Percentiles rank a stretch among this genome's conserved stretches.
Evolutionary conservation across 345 rosid species (phyloP).

Genomic region (Iberis pinnata): DNA sequence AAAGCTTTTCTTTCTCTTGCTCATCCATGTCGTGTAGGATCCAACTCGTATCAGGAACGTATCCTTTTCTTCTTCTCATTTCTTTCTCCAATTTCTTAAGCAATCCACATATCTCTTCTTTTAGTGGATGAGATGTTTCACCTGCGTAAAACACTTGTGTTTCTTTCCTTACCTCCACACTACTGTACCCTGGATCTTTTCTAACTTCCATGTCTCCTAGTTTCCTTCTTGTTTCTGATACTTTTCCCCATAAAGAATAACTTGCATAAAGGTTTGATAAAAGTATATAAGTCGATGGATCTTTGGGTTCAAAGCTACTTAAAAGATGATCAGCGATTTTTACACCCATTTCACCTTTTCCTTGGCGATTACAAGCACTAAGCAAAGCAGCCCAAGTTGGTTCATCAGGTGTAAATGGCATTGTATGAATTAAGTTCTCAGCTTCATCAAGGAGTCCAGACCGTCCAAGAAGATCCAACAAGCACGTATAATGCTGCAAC

Average conservation of each 20-base stretch:
- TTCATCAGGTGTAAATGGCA: slow-evolving; percentile 75
- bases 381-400: slow-evolving; percentile 81
- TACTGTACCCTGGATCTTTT: slow-evolving; percentile 67
- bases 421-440: slow-evolving; percentile 43
- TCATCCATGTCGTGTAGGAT: slow-evolving; percentile 56
- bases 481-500: slow-evolving; percentile 67
- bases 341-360: slow-evolving; percentile 41
- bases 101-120: slow-evolving; percentile 41
- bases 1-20: slow-evolving; percentile 59
- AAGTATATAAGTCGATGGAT: slow-evolving; percentile 62
- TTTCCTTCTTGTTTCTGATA: slow-evolving; percentile 48
- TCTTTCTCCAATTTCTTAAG: slow-evolving; percentile 45
- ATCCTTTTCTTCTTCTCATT: slow-evolving; percentile 57
- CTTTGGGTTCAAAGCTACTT: slow-evolving; percentile 41
- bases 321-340: slow-evolving; percentile 47
- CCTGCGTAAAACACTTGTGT: slow-evolving; percentile 61
- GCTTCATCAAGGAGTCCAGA: slow-evolving; percentile 70
- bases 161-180: slow-evolving; percentile 42
- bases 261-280: slow-evolving; percentile 59
- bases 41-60: slow-evolving; percentile 59
- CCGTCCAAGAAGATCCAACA: slow-evolving; percentile 72
- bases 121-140: slow-evolving; percentile 49
- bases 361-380: slow-evolving; percentile 62
- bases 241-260: slow-evolving; percentile 48
- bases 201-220: slow-evolving; percentile 45